phyloP scores from a whole-genome alignment of 2,329 filamentous ascomycete species.

The Claviceps sp. region DNA sequence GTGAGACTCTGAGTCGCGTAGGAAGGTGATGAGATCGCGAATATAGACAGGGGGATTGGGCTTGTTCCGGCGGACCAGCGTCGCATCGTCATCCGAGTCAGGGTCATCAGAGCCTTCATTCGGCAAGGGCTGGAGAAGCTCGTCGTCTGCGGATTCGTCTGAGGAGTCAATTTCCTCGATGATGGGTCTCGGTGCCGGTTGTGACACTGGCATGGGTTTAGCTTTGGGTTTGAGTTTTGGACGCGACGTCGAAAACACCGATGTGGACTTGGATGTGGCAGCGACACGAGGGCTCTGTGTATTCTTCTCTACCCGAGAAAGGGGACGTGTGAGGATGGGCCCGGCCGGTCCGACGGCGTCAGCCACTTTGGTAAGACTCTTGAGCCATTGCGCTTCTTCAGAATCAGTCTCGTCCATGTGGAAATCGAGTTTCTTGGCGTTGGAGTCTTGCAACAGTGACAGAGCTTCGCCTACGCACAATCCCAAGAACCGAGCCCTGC shows the following conservation, averaged over 20 bases:
- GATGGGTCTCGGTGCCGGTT: conserved; percentile 29
- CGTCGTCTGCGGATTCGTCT: conserved; percentile 50
- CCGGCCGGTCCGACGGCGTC: conserved; percentile 50
- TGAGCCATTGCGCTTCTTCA: conserved; percentile 63
- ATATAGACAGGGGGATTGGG: conserved; percentile 80
- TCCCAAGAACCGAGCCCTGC: conserved; percentile 65
- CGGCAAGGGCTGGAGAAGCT: conserved; percentile 33
- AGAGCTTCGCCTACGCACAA: conserved; percentile 73
- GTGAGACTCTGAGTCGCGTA: conserved; percentile 71
- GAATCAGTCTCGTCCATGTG: conserved; percentile 65
- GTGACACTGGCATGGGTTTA: conserved; percentile 11
- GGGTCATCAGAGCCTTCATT: conserved; percentile 78
- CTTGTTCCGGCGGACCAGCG: conserved; percentile 71
- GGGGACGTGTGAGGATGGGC: conserved; percentile 25
- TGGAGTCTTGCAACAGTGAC: conserved; percentile 50
- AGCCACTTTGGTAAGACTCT: conserved; percentile 45
- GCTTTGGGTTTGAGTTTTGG: neutral
- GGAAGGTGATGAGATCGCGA: conserved; percentile 64
- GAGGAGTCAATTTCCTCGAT: conserved; percentile 54
- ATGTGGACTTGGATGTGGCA: too few relatives aligned
- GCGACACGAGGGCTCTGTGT: neutral
- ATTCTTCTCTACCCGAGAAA: neutral
- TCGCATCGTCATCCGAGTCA: conserved; percentile 89
- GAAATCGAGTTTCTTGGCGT: conserved; percentile 65
- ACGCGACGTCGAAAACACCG: too few relatives aligned